Base-by-base conservation (phyloP, 345 rosid species). In the Arabis hirsuta region DNA sequence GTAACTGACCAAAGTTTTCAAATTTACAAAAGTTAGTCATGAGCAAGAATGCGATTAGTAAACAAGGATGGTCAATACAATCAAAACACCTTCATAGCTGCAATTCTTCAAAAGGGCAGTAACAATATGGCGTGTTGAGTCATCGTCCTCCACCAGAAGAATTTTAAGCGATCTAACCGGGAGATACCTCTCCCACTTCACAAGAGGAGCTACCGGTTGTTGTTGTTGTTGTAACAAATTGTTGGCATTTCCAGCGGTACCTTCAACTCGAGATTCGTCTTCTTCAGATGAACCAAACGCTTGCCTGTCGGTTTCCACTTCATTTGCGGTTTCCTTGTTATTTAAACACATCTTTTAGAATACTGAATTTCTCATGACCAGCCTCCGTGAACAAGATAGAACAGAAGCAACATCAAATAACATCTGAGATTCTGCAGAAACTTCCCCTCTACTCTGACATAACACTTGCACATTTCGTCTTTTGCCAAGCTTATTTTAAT, bases 121-220 rank as follows among this genome's bases (percentile, higher is more conserved):
- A 29, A 92, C 90, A 70, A 92, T 81, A 14, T 89, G 91, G 31
- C 94, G 88, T 3, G 98, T 89, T 0, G 92, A 85, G 72, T 81
- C 84, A 81, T 92, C 96, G 65, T 82, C 81, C 80, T 89, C 98
- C 42, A 89, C 96, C 31, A 92, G 82, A 69, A 92, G 90, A 81
- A 92, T 94, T 78, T 84, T 89, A 64, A 92, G 82, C 0, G 94
- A 78, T 78, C 87, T 78, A 50, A 79, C 55, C 5, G 87, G 89
- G 26, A 89, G 93, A 81, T 87, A 92, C 73, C 84, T 92, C 79
- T 92, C 98, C 96, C 96, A 87, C 27, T 76, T 31, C 43, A 87
- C 74, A 38, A 69, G 20, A 24, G 85, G 60, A 70, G 76, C 82
- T 48, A 73, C 62, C 9, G 84, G 71, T 29, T 44, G 79, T 34